Evolutionary conservation across 768 basidiomycete genomes (phyloP), one percentile per base, ranked within the genome.

Genomic region (Mrakia frigida): DNA sequence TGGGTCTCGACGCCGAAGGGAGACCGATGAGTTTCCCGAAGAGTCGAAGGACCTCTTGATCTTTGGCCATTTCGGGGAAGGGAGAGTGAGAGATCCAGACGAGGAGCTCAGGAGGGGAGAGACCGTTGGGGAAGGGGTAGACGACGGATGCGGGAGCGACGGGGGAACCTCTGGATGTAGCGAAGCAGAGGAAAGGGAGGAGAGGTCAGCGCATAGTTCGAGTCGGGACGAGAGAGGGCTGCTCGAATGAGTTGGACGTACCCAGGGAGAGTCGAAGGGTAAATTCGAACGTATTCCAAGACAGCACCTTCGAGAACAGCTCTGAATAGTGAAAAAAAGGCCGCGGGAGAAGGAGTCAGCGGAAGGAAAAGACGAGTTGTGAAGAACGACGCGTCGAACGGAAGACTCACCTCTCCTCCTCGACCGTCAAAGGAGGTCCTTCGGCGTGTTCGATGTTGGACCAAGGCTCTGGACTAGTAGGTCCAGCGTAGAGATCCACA

Each of bases 1-100:
- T 46, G 52, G 53, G 70, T 33, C 50, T 31, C 18, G 50, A 35
- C 35, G 43, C 41, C 6, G 43, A 72, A 13, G 73, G 73, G 23
- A 74, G 46, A 18, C 71, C 71, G 60, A 77, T 77, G 9, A 77
- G 67, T 23, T 63, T 43, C 23, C 60, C 76, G 39, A 73, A 73
- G 3, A 69, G 43, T 14, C 76, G 76, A 9, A 77, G 70, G 9
- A 61, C 70, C 39, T 72, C 70, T n/a, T 41, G 70, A 25, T 73
- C 76, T 52, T 73, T 67, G 41, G 76, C 70, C 59, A 77, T 43
- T 6, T 73, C 72, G 18, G 63, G 70, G n/a, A 28, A 77, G 23
- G 63, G 33, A 9, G 70, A 67, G 16, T 77, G 59, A 16, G 76
- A 77, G 39, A 77, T 61, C 76, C 76, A 77, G 28, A 77, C 76